These are phyloP conservation scores for Allantophomopsis lycopodina DNA, from an alignment of 2,329 filamentous ascomycete genomes.

Conservation along the genomic window DNA sequence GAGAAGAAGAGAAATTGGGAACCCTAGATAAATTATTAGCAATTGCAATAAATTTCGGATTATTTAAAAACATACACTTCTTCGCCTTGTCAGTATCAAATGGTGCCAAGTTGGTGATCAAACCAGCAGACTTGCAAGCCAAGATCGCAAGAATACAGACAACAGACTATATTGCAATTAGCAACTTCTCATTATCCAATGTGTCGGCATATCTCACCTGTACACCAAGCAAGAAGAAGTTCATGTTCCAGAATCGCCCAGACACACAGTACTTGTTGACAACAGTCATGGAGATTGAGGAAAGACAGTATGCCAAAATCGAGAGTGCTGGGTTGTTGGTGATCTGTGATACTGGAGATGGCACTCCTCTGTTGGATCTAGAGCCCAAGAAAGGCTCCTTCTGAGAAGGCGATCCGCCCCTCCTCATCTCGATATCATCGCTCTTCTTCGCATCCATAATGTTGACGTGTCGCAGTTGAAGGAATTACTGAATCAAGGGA, in stretches of 20 bases:
- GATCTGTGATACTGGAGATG: slow-evolving; percentile 22
- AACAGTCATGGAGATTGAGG: slow-evolving; percentile 99
- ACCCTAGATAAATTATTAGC: slow-evolving; percentile 45
- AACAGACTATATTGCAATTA: slow-evolving; percentile 46
- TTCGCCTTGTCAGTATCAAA: slow-evolving; percentile 84
- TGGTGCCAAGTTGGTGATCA: slow-evolving; percentile 69
- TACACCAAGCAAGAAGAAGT: slow-evolving; percentile 85
- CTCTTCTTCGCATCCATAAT: too few relatives aligned
- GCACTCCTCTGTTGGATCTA: slow-evolving; percentile 18
- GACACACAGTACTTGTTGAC: slow-evolving; percentile 98
- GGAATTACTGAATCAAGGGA: too few relatives aligned
- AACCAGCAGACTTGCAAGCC: slow-evolving; percentile 62
- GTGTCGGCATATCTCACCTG: slow-evolving; percentile 51
- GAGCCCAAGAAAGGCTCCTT: slow-evolving; percentile 14
- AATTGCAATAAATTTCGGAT: not conserved
- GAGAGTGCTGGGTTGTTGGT: slow-evolving; percentile 69
- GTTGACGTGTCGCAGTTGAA: too few relatives aligned
- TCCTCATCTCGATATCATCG: too few relatives aligned
- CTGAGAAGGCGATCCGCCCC: too few relatives aligned
- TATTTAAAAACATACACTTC: slow-evolving; percentile 53
- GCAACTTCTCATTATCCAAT: not conserved
- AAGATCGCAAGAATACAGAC: slow-evolving; percentile 82
- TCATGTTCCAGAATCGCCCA: slow-evolving; percentile 82
- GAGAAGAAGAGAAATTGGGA: slow-evolving; percentile 86
- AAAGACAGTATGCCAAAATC: slow-evolving; percentile 80